phyloP scores from a whole-genome alignment of 176 grass and related monocot genomes.

The Olyra latifolia region DNA sequence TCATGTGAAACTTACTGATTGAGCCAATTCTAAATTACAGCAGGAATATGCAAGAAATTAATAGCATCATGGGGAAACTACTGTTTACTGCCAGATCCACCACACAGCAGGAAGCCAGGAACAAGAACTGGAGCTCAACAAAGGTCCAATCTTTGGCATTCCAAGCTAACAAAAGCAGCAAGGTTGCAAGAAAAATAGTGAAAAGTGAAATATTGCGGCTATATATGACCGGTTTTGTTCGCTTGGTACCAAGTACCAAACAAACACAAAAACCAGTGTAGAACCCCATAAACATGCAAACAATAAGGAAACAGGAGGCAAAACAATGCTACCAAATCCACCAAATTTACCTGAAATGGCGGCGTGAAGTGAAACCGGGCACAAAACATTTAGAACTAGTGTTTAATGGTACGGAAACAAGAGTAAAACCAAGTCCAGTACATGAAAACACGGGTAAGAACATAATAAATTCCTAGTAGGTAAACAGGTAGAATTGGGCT shows the following conservation, averaged over 20 bases:
- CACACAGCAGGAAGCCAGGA: no score
- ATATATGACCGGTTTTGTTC: neutral
- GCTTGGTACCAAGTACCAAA: neutral
- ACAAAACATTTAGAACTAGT: neutral
- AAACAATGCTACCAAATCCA: neutral
- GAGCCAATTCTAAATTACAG: constrained; percentile 28
- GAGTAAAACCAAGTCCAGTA: neutral
- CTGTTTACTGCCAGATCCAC: constrained; percentile 28
- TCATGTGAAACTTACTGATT: constrained; percentile 29
- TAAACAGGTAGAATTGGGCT: neutral
- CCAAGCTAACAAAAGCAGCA: neutral
- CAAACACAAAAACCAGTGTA: neutral
- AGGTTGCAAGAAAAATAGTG: neutral
- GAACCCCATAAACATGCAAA: neutral
- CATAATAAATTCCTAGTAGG: neutral
- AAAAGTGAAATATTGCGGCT: neutral
- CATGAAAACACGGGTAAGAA: neutral
- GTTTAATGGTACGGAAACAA: neutral
- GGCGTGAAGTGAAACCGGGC: neutral
- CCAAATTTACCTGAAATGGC: neutral
- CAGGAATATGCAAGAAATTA: constrained; percentile 22
- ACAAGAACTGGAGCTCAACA: constrained; percentile 6
- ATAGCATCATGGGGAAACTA: neutral
- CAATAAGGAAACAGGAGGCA: neutral
- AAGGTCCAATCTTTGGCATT: constrained; percentile 12